Conservation (phyloP, 306 rosid genomes). For the Pterocarpus santalinus region DNA sequence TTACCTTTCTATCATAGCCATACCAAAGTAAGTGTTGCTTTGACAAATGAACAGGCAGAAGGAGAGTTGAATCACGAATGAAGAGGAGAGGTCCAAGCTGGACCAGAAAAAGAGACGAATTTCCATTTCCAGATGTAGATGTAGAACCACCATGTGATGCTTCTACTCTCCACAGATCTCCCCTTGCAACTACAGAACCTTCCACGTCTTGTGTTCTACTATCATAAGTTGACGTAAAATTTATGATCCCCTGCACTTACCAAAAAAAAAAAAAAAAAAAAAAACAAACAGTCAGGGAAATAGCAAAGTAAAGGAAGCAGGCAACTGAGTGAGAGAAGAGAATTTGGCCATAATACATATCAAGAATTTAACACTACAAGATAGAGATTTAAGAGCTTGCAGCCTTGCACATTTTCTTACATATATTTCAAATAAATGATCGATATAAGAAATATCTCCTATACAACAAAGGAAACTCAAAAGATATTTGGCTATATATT, state of each 20-base stretch:
- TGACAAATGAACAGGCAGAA: conserved; percentile 93
- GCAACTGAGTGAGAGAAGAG: neutral
- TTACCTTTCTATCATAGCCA: conserved; percentile 98
- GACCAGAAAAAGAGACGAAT: conserved; percentile 86
- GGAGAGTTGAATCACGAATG: conserved; percentile 94
- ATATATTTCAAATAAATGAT: conserved; percentile 1
- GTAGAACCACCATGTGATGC: conserved; percentile 85
- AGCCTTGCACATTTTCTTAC: conserved; percentile 15
- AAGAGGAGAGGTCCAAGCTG: conserved; percentile 96
- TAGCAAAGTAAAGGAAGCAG: conserved; percentile 19
- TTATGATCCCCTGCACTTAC: conserved; percentile 71
- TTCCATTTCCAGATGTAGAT: conserved; percentile 79
- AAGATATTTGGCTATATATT: too few relatives aligned
- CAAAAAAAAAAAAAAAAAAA: neutral
- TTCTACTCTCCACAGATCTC: conserved; percentile 97
- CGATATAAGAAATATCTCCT: neutral
- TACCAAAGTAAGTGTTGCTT: conserved; percentile 98
- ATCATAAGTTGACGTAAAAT: conserved; percentile 84
- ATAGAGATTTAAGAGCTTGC: conserved; percentile 28
- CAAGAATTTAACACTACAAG: neutral
- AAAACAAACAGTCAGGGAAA: conserved; percentile 37
- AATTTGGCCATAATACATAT: neutral
- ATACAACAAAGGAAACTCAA: too few relatives aligned
- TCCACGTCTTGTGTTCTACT: conserved; percentile 88
- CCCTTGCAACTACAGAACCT: conserved; percentile 89